Evolutionary conservation across 2,329 filamentous ascomycete species (phyloP).

Genomic region (Pleoardoris graminearum): DNA sequence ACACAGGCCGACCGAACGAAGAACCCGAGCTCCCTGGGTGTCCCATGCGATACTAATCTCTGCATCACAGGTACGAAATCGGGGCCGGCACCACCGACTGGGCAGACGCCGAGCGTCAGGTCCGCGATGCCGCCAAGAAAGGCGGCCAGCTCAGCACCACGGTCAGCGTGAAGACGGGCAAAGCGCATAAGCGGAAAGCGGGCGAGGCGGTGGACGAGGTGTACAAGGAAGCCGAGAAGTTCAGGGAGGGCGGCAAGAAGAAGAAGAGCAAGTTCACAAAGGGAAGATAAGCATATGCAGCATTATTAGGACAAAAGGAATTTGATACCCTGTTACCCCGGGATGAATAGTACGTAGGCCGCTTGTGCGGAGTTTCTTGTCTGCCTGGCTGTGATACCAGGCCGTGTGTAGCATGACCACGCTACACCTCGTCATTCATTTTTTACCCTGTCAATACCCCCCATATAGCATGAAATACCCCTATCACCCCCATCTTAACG

Average conservation of each 20-base stretch:
- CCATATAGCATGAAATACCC: not conserved
- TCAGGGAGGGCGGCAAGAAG: constrained; percentile 41
- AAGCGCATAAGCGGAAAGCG: constrained; percentile 68
- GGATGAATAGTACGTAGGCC: too few relatives aligned
- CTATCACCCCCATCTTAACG: not conserved
- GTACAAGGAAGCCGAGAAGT: constrained; percentile 42
- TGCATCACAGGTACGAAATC: constrained; percentile 47
- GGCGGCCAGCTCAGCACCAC: constrained; percentile 61
- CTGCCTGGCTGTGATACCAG: too few relatives aligned
- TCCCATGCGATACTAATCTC: constrained; percentile 6
- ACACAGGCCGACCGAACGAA: too few relatives aligned
- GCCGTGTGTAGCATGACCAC: too few relatives aligned
- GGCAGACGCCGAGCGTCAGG: constrained; percentile 72
- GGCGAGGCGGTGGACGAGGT: constrained; percentile 57
- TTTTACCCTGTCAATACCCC: too few relatives aligned
- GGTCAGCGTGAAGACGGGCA: constrained; percentile 80
- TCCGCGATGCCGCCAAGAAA: constrained; percentile 55
- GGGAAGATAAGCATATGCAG: constrained; percentile 13
- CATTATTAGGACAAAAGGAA: constrained; percentile 41
- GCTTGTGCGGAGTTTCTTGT: too few relatives aligned
- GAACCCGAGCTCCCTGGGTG: too few relatives aligned
- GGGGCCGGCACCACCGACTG: constrained; percentile 56
- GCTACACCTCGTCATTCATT: too few relatives aligned
- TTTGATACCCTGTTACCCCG: constrained; percentile 43
- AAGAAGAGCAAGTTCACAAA: constrained; percentile 37